phyloP scores from a whole-genome alignment of 1,139 yeast genomes.

The Nakaseomyces kungkrabaensis region DNA sequence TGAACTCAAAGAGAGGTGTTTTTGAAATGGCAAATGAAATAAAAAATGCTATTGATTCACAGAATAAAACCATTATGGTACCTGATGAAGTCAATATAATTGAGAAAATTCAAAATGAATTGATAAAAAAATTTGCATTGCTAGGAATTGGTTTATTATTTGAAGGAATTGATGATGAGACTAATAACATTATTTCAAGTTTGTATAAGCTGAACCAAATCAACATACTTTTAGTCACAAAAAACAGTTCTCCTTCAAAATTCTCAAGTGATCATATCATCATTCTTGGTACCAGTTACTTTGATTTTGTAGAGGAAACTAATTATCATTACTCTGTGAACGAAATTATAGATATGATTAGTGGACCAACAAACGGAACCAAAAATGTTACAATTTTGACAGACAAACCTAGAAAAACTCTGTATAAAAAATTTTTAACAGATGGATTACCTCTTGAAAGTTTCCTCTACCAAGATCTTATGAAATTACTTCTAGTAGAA shows the following conservation, averaged over 20 bases:
- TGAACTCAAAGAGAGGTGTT: conserved; percentile 28
- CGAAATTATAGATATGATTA: conserved; percentile 62
- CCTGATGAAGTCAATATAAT: conserved; percentile 22
- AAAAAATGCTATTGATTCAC: not conserved
- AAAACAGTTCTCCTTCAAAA: conserved; percentile 42
- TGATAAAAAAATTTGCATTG: conserved; percentile 33
- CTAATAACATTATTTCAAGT: conserved; percentile 44
- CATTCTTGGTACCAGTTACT: conserved; percentile 61
- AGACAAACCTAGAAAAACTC: conserved; percentile 43
- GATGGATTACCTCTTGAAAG: conserved; percentile 85
- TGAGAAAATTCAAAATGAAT: conserved; percentile 29
- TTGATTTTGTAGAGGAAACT: conserved; percentile 66
- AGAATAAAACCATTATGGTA: not conserved
- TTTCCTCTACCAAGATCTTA: conserved; percentile 45
- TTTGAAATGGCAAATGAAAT: not conserved
- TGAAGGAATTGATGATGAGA: conserved; percentile 48
- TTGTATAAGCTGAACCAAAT: conserved; percentile 43
- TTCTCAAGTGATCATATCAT: conserved; percentile 50
- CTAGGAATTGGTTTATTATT: conserved; percentile 61
- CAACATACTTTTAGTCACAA: conserved; percentile 46
- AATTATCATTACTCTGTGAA: conserved; percentile 58
- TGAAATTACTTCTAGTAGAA: conserved; percentile 64
- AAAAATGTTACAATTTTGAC: conserved; percentile 50
- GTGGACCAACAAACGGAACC: conserved; percentile 29
- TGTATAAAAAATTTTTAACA: conserved; percentile 59